Percentiles rank a stretch among this genome's conserved stretches.
Evolutionary conservation across 1,284 basidiomycete species (phyloP).

Genomic region (Ceratobasidium papillatum): DNA sequence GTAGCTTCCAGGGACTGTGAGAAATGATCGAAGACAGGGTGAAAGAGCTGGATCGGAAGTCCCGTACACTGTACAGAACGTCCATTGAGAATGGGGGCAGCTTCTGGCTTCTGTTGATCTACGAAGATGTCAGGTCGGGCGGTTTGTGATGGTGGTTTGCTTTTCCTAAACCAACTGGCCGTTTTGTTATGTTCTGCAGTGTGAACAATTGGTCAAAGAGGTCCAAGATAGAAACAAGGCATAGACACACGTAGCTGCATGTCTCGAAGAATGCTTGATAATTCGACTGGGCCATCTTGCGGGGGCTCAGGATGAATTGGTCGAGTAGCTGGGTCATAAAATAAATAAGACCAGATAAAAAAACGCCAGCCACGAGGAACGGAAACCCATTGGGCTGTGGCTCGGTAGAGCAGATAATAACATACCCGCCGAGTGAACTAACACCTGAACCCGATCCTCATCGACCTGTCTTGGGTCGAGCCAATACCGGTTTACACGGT

Average conservation of each 20-base stretch:
- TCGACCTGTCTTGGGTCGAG: not conserved
- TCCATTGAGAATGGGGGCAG: slow-evolving; percentile 9
- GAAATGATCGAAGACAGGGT: slow-evolving; percentile 19
- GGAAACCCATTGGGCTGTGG: not conserved
- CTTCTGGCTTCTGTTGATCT: not conserved
- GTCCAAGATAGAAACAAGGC: not conserved
- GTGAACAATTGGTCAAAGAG: not conserved
- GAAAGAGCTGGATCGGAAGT: not conserved
- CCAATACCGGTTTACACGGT: slow-evolving; percentile 1
- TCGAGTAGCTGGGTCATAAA: not conserved
- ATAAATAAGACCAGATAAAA: not conserved
- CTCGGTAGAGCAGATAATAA: not conserved
- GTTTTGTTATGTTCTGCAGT: not conserved
- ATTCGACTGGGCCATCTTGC: not conserved
- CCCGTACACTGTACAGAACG: not conserved
- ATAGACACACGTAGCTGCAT: not conserved
- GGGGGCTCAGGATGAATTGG: not conserved
- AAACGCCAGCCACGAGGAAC: not conserved
- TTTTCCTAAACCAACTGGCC: not conserved
- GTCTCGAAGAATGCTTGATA: not conserved
- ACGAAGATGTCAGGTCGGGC: not conserved
- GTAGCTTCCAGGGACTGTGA: not conserved
- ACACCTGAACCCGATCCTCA: not conserved
- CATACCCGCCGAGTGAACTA: not conserved
- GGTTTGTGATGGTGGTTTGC: not conserved